A percentile compares a stretch with the other conserved stretches of the same genome.
Evolutionary conservation across 495 filamentous ascomycete genomes (phyloP).

Genomic region (Lentithecium fluviatile): DNA sequence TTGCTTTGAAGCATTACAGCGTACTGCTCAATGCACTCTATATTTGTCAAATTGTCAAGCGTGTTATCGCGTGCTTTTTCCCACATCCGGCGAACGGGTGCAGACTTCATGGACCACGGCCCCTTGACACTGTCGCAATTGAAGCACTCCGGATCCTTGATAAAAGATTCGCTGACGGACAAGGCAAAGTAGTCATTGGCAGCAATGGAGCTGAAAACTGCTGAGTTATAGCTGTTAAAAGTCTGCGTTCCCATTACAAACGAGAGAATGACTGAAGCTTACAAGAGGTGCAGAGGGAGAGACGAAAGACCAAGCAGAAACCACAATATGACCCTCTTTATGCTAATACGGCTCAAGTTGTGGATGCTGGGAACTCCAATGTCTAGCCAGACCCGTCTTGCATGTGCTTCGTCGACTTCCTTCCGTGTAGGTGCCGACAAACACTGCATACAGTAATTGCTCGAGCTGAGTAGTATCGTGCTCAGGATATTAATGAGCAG

Average conservation of each 20-base stretch:
- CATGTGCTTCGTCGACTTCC: conserved; percentile 18
- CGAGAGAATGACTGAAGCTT: neutral
- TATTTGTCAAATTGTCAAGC: conserved; percentile 2
- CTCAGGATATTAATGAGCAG: conserved; percentile 23
- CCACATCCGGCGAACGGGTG: neutral
- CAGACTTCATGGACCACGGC: too few species aligned
- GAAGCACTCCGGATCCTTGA: conserved; percentile 1
- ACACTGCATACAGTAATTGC: conserved; percentile 27
- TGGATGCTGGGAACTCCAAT: conserved; percentile 20
- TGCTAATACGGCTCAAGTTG: conserved; percentile 3
- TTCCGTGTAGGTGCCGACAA: conserved; percentile 14
- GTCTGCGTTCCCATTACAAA: neutral
- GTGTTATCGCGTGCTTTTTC: conserved; percentile 10
- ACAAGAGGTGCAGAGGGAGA: conserved; percentile 25
- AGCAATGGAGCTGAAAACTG: conserved; percentile 35
- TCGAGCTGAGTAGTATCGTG: conserved; percentile 19
- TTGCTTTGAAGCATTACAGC: neutral
- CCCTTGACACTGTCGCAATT: neutral
- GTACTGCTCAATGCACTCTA: conserved; percentile 8
- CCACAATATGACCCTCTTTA: conserved; percentile 9
- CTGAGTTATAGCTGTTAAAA: conserved; percentile 34
- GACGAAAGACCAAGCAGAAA: conserved; percentile 4
- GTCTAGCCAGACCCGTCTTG: conserved; percentile 13
- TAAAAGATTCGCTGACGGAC: conserved; percentile 43
- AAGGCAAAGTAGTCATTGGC: conserved; percentile 46